Percentiles rank a stretch among this genome's conserved stretches.
Conservation (phyloP, 2,329 filamentous ascomycete species). For the Aotearoamyces nothofagi region DNA sequence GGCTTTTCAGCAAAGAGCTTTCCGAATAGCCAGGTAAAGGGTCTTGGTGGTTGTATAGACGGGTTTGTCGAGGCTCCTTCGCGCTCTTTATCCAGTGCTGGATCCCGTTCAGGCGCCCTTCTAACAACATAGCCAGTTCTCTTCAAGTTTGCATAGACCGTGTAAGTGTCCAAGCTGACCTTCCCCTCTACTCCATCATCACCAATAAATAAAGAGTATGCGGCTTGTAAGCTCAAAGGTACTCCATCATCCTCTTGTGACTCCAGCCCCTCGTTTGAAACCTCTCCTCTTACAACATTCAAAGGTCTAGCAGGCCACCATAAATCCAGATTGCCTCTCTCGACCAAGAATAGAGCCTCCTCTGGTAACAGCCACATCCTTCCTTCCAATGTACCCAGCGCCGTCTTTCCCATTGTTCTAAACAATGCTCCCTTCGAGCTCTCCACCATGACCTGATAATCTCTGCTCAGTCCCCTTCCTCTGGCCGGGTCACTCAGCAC, state of each 20-base stretch:
- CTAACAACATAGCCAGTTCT: conserved; percentile 69
- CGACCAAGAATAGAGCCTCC: conserved; percentile 78
- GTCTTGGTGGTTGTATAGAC: conserved; percentile 2
- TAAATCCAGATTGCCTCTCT: conserved; percentile 75
- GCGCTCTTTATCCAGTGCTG: conserved; percentile 10
- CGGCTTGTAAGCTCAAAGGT: conserved; percentile 83
- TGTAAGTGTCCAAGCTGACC: conserved; percentile 62
- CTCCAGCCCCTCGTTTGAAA: conserved; percentile 15
- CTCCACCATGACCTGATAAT: conserved; percentile 48
- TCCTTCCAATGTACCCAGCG: conserved; percentile 38
- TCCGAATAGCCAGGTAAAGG: conserved; percentile 17
- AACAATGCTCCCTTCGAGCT: conserved; percentile 58
- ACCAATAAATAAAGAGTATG: conserved; percentile 74
- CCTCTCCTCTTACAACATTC: conserved; percentile 23
- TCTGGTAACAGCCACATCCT: conserved; percentile 79
- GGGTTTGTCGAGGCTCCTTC: neutral
- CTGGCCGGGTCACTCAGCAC: conserved; percentile 28
- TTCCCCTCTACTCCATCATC: conserved; percentile 45
- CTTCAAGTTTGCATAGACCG: conserved; percentile 76
- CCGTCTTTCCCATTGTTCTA: conserved; percentile 58
- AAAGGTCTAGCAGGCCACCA: conserved; percentile 57
- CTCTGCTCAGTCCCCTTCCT: conserved; percentile 43
- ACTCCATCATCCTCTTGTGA: conserved; percentile 47
- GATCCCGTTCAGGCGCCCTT: conserved; percentile 44
- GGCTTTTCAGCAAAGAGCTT: conserved; percentile 12